Percentiles rank a stretch among this genome's conserved stretches.
phyloP scores from a whole-genome alignment of 2,329 filamentous ascomycete species.

The Claviceps purpurea region DNA sequence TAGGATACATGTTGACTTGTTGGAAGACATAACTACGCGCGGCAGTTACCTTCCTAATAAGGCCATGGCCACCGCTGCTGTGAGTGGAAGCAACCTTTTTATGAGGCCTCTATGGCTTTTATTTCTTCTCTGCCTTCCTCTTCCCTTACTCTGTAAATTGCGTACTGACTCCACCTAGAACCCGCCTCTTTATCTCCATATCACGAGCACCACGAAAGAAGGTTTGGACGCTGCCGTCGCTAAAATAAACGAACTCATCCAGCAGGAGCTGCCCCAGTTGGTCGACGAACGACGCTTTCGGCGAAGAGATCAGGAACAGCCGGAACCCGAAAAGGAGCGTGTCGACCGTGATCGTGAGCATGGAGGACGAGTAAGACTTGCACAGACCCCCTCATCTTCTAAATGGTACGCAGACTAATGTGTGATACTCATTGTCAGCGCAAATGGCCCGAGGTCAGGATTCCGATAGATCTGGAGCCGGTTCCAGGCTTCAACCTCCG shows the following conservation, averaged over 20 bases:
- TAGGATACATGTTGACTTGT: conserved; percentile 38
- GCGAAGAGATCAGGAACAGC: conserved; percentile 63
- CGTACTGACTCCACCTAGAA: conserved; percentile 41
- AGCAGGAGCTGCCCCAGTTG: conserved; percentile 87
- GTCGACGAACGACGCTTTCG: conserved; percentile 91
- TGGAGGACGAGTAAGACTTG: conserved; percentile 52
- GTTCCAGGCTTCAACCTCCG: conserved; percentile 91
- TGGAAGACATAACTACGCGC: conserved; percentile 89
- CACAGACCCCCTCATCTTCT: background rate
- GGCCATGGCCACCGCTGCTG: conserved; percentile 85
- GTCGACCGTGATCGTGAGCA: conserved; percentile 54
- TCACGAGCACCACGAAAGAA: conserved; percentile 83
- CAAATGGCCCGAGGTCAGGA: conserved; percentile 97
- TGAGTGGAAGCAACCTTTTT: conserved; percentile 33
- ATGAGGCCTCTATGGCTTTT: too few relatives aligned
- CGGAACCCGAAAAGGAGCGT: conserved; percentile 59
- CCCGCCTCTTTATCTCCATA: conserved; percentile 85
- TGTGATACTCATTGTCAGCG: conserved; percentile 41
- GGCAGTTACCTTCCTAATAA: conserved; percentile 97
- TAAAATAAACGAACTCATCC: conserved; percentile 89
- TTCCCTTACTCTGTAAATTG: background rate
- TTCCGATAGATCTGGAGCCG: conserved; percentile 80
- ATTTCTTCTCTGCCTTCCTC: too few relatives aligned
- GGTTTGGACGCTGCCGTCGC: conserved; percentile 80
- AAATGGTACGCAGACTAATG: background rate